Base-by-base conservation (phyloP, 202 grass and related monocot genomes). In the Carex sylvatica region DNA sequence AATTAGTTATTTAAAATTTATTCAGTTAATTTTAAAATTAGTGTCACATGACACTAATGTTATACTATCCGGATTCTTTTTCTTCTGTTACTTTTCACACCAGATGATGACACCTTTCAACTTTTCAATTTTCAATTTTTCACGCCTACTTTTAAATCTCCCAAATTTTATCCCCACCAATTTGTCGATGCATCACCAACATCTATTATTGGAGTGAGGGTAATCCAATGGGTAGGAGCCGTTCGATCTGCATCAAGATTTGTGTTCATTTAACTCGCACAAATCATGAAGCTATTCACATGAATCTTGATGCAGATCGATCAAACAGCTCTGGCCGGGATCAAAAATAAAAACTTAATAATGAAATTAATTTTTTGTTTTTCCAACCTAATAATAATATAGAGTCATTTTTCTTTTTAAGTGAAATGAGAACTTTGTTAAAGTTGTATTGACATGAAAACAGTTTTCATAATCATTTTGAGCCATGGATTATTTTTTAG, bases 1-100 rank as follows among this genome's bases (percentile, higher is more conserved):
- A n/a, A n/a, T n/a, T n/a, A n/a, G n/a, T n/a, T n/a, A n/a, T n/a
- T n/a, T n/a, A n/a, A n/a, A n/a, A n/a, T n/a, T n/a, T n/a, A n/a
- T n/a, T n/a, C n/a, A n/a, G n/a, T n/a, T n/a, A n/a, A n/a, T n/a
- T n/a, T n/a, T n/a, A n/a, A n/a, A n/a, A n/a, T n/a, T n/a, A n/a
- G n/a, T n/a, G n/a, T n/a, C n/a, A n/a, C n/a, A n/a, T n/a, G n/a
- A n/a, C n/a, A n/a, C n/a, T n/a, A n/a, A n/a, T n/a, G n/a, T n/a
- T n/a, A n/a, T n/a, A n/a, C n/a, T n/a, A n/a, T n/a, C n/a, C n/a
- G n/a, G n/a, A n/a, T n/a, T n/a, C n/a, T n/a, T n/a, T n/a, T n/a
- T 68, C 47, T 55, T 53, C 69, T 33, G n/a, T 65, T 80, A 65
- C 19, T 81, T 44, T 42, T 44, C 12, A 68, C 44, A 82, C 8